Base-by-base conservation (phyloP, 139 green algal genomes). In the Monoraphidium neglectum region DNA sequence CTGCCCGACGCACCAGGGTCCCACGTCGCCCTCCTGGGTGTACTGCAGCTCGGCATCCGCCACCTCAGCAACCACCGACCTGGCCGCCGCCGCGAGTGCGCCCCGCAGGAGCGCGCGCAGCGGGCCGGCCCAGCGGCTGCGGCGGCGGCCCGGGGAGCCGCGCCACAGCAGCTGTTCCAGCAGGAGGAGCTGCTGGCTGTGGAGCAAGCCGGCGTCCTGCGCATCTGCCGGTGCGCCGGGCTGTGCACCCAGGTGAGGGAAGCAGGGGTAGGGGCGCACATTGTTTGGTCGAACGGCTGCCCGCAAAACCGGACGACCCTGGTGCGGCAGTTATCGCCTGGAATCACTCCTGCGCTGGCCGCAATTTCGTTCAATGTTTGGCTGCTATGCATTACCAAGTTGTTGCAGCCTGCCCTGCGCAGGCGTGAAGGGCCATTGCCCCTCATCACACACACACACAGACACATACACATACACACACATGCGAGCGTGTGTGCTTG, bases 91-190 rank as follows among this genome's bases (percentile, higher is more conserved):
- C 18, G 62, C 51, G 3, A 73, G 21, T 2, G 72, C 46, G 49
- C 35, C 64, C 15, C 46, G 23, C 13, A 35, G 21, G 4, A 70
- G 18, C 21, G 61, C 32, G 35, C 26, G 2, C 36, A 24, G 30
- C 26, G 24, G 24, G 24, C n/a, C 30, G 33, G 8, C 43, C 43
- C 49, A 28, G 15, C 66, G 18, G 35, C 47, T 65, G 63, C 51
- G 36, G 18, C 23, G 2, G 23, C 30, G 53, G 62, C 63, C 72
- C 46, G 8, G n/a, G 3, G 12, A 6, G 13, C 63, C 47, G 12
- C 66, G 73, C 73, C 73, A 79, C 13, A 79, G 49, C 63, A 79
- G 24, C 18, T 73, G 49, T 47, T 79, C 73, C 33, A 79, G 64
- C 35, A 68, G 33, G 8, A 23, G 26, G 13, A 79, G 62, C 63